Evolutionary conservation across 345 rosid genomes (phyloP).

Genomic region (Cardamine occulta): DNA sequence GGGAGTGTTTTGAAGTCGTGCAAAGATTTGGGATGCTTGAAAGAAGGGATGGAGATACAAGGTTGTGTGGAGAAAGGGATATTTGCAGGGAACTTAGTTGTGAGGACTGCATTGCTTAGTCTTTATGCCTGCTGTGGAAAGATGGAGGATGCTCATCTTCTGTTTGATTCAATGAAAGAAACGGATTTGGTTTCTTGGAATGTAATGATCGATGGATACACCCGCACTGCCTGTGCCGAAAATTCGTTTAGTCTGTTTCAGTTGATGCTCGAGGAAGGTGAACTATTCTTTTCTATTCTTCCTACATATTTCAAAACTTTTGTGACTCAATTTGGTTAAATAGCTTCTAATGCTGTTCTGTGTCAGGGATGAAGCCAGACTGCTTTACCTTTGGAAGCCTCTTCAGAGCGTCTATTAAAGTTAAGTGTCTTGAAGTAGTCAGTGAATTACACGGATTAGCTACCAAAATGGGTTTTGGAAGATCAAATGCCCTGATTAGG

Average conservation of each 20-base stretch:
- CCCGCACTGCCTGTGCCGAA: slow-evolving; percentile 41
- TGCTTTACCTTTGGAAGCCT: slow-evolving; percentile 67
- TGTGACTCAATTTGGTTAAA: slow-evolving; percentile 7
- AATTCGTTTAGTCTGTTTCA: slow-evolving; percentile 55
- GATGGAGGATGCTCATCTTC: slow-evolving; percentile 47
- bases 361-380: slow-evolving; percentile 63
- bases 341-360: slow-evolving; percentile 16
- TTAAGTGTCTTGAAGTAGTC: slow-evolving; percentile 45
- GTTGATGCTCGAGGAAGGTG: slow-evolving; percentile 71
- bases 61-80: slow-evolving; percentile 57
- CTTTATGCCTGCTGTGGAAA: slow-evolving; percentile 64
- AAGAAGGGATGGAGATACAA: slow-evolving; percentile 66
- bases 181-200: slow-evolving; percentile 73
- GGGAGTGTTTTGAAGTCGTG: slow-evolving; percentile 64
- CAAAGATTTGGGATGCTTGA: slow-evolving; percentile 45
- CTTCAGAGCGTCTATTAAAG: slow-evolving; percentile 57
- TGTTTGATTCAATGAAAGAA: slow-evolving; percentile 54
- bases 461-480: slow-evolving; percentile 52
- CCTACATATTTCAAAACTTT: background rate
- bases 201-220: slow-evolving; percentile 62
- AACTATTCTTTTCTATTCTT: background rate
- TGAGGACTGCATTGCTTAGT: slow-evolving; percentile 65
- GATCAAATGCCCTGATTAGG: slow-evolving; percentile 49
- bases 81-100: slow-evolving; percentile 52
- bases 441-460: slow-evolving; percentile 61